Evolutionary conservation across 176 grass and related monocot genomes (phyloP).

Genomic region (Bonia amplexicaulis): DNA sequence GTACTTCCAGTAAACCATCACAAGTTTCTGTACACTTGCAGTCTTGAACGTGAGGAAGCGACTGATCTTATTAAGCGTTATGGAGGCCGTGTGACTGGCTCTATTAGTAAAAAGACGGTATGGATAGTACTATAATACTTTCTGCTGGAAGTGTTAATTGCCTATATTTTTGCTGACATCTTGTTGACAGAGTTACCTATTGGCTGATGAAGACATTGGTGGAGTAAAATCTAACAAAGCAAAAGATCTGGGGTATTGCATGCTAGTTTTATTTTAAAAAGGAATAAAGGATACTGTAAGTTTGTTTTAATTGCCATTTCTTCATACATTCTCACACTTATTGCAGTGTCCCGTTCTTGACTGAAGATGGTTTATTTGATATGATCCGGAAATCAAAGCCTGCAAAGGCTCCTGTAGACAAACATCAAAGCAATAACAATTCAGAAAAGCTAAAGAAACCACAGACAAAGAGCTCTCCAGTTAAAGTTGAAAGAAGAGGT

Average conservation of each 20-base stretch:
- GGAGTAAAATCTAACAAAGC: conserved; percentile 94
- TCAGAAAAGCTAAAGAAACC: conserved; percentile 53
- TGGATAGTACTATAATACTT: conserved; percentile 6
- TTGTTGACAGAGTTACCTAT: conserved; percentile 73
- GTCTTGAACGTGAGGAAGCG: conserved; percentile 97
- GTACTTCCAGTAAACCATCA: not conserved
- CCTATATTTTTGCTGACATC: conserved; percentile 26
- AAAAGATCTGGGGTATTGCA: conserved; percentile 74
- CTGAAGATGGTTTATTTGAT: conserved; percentile 96
- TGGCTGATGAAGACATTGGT: conserved; percentile 95
- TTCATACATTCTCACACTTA: conserved; percentile 25
- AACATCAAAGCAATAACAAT: conserved; percentile 44
- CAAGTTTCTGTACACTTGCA: conserved; percentile 33
- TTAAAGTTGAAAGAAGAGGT: conserved; percentile 75
- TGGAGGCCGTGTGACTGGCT: conserved; percentile 80
- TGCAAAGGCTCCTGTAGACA: conserved; percentile 43
- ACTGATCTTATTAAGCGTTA: conserved; percentile 91
- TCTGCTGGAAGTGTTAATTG: not conserved
- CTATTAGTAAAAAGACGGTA: conserved; percentile 99
- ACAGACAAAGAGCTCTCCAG: conserved; percentile 50
- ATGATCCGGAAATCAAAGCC: conserved; percentile 85
- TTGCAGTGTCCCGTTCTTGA: conserved; percentile 76
- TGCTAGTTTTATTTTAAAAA: conserved; percentile 19
- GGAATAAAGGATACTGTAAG: not conserved
- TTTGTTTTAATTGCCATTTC: conserved; percentile 2